A percentile compares a stretch with the other conserved stretches of the same genome.
Evolutionary conservation across 768 basidiomycete genomes (phyloP).

Genomic region (Boletus reticulatus): DNA sequence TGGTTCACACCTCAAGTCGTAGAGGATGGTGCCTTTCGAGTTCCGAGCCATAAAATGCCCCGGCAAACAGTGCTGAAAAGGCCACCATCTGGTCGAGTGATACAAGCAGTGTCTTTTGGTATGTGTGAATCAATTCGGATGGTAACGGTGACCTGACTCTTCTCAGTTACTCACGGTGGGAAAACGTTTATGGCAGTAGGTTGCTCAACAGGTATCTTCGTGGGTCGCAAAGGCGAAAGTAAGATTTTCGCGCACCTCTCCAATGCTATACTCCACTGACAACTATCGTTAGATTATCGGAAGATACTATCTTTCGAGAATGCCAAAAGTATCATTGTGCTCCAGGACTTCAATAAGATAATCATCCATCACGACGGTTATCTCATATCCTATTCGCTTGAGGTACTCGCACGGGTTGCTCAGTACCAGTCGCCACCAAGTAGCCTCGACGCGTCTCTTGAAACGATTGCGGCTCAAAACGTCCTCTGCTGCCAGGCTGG

Average conservation of each 20-base stretch:
- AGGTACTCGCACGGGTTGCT: slow-evolving; percentile 61
- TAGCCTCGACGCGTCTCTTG: slow-evolving; percentile 54
- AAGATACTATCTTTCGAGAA: slow-evolving; percentile 51
- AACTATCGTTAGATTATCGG: slow-evolving; percentile 46
- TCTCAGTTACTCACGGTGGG: slow-evolving; percentile 43
- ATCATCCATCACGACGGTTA: slow-evolving; percentile 59
- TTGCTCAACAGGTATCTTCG: slow-evolving; percentile 69
- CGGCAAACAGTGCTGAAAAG: slow-evolving; percentile 28
- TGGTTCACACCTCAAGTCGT: slow-evolving; percentile 62
- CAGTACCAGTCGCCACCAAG: slow-evolving; percentile 45
- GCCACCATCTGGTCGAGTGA: slow-evolving; percentile 55
- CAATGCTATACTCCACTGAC: neutral
- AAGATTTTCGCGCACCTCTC: slow-evolving; percentile 14
- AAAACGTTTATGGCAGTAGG: slow-evolving; percentile 63
- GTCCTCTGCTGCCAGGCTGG: slow-evolving; percentile 65
- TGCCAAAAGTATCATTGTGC: slow-evolving; percentile 52
- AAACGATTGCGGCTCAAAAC: slow-evolving; percentile 55
- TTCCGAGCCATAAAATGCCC: slow-evolving; percentile 36
- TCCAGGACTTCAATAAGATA: slow-evolving; percentile 65
- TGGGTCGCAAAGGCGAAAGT: slow-evolving; percentile 57
- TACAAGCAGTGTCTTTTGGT: slow-evolving; percentile 65
- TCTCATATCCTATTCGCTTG: slow-evolving; percentile 67
- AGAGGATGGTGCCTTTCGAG: slow-evolving; percentile 62
- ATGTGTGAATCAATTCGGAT: slow-evolving; percentile 18
- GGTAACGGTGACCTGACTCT: neutral